Evolutionary conservation across 371 early-diverging fungal genomes (phyloP).

Genomic region (Mortierella sp.): DNA sequence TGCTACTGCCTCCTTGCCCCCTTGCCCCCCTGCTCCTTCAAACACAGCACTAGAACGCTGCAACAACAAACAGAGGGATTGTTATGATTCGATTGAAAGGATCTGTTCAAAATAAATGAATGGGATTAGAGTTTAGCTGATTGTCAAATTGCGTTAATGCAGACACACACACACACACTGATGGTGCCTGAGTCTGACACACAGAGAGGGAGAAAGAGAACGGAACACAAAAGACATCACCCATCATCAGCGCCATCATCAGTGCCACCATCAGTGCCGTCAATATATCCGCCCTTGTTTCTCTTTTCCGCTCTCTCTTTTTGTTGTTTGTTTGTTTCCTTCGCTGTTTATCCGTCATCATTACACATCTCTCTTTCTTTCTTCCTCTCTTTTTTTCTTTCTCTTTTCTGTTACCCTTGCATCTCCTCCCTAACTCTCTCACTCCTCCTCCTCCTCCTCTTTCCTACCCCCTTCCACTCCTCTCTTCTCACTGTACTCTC

Average conservation of each 20-base stretch:
- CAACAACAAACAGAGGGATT: not conserved
- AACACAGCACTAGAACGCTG: not conserved
- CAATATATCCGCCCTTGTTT: not conserved
- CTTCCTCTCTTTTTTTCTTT: not conserved
- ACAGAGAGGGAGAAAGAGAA: not conserved
- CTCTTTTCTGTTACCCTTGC: conserved; percentile 4
- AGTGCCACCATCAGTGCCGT: not conserved
- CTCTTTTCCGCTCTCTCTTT: not conserved
- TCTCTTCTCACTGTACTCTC: not conserved
- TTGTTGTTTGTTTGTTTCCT: not conserved
- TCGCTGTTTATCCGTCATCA: not conserved
- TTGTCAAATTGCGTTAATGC: not conserved
- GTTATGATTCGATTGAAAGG: not conserved
- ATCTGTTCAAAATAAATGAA: not conserved
- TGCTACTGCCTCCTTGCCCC: not conserved
- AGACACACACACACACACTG: too few species aligned
- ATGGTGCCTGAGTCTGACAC: not conserved
- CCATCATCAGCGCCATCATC: not conserved
- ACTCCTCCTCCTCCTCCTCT: not conserved
- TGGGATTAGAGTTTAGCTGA: not conserved
- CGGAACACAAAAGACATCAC: not conserved
- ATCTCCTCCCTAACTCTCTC: not conserved
- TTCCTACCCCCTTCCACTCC: not conserved
- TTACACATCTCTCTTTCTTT: too few species aligned
- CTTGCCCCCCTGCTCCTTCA: not conserved